phyloP scores from a whole-genome alignment of 495 filamentous ascomycete species.

The Bryoglossum gracile region DNA sequence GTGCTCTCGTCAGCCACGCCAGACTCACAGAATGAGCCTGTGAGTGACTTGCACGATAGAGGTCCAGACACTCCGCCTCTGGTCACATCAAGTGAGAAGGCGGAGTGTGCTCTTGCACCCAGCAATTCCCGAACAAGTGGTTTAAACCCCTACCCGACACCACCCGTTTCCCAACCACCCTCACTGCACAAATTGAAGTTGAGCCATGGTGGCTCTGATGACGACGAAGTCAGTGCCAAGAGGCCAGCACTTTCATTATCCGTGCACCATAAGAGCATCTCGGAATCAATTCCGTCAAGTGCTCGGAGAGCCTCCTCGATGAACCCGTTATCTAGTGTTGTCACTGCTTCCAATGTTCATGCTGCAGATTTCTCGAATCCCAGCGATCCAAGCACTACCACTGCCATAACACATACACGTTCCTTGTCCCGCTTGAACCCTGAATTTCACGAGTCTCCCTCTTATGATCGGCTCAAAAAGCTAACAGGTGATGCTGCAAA shows the following conservation, averaged over 20 bases:
- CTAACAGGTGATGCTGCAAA: constrained; percentile 81
- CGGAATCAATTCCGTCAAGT: constrained; percentile 34
- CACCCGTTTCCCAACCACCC: constrained; percentile 48
- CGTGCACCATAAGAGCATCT: constrained; percentile 31
- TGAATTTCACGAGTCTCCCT: constrained; percentile 46
- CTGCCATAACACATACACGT: constrained; percentile 46
- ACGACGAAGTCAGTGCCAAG: constrained; percentile 27
- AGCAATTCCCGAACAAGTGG: constrained; percentile 27
- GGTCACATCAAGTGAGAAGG: constrained; percentile 42
- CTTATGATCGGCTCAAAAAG: constrained; percentile 65
- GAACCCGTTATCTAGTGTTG: constrained; percentile 58
- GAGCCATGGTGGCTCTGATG: constrained; percentile 38
- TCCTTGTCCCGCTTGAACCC: constrained; percentile 34
- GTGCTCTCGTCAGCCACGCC: constrained; percentile 34
- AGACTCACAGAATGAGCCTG: constrained; percentile 22
- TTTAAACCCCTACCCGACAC: constrained; percentile 47
- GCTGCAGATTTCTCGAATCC: constrained; percentile 74
- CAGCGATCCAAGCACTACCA: constrained; percentile 46
- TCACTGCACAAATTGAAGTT: constrained; percentile 44
- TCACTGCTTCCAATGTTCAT: constrained; percentile 57
- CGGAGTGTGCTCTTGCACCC: constrained; percentile 29
- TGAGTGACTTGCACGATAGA: constrained; percentile 6
- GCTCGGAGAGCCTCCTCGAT: constrained; percentile 42
- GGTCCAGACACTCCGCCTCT: constrained; percentile 41
- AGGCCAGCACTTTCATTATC: constrained; percentile 29